phyloP scores from a whole-genome alignment of 345 rosid species.

The Barbarea vulgaris region DNA sequence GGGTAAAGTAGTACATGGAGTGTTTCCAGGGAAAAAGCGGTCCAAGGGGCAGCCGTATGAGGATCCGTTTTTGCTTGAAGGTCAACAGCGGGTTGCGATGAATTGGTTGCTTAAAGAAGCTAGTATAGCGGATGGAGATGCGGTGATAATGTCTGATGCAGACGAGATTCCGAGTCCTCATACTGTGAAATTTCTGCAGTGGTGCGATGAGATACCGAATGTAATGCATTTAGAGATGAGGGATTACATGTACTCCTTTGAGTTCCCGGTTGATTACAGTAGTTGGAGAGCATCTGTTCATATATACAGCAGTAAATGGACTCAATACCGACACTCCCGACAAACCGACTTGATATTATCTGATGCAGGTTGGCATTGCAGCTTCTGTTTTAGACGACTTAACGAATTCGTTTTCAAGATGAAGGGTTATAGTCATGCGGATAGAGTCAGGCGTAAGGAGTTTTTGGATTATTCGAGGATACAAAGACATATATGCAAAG shows the following conservation, averaged over 20 bases:
- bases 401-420: conserved; percentile 78
- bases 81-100: conserved; percentile 65
- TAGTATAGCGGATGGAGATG: conserved; percentile 67
- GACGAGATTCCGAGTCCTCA: conserved; percentile 93
- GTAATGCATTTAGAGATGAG: conserved; percentile 71
- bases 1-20: conserved; percentile 64
- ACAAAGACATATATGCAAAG: conserved; percentile 68
- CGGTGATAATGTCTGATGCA: conserved; percentile 73
- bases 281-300: conserved; percentile 84
- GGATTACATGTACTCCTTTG: conserved; percentile 86
- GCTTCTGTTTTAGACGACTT: conserved; percentile 76
- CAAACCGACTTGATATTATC: conserved; percentile 64
- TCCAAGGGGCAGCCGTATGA: conserved; percentile 36
- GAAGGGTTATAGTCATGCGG: conserved; percentile 96
- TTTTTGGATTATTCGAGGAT: conserved; percentile 59
- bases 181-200: conserved; percentile 68
- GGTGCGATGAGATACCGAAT: conserved; percentile 83
- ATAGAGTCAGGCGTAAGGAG: conserved; percentile 60
- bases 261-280: conserved; percentile 85
- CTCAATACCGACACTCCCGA: conserved; percentile 79
- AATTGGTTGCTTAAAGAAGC: conserved; percentile 62
- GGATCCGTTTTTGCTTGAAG: conserved; percentile 72
- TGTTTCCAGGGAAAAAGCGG: conserved; percentile 57
- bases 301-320: conserved; percentile 45
- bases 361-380: conserved; percentile 96